These are phyloP conservation scores for Debaryomyces castellii DNA, from an alignment of 805 yeast species.

Conservation along the genomic window DNA sequence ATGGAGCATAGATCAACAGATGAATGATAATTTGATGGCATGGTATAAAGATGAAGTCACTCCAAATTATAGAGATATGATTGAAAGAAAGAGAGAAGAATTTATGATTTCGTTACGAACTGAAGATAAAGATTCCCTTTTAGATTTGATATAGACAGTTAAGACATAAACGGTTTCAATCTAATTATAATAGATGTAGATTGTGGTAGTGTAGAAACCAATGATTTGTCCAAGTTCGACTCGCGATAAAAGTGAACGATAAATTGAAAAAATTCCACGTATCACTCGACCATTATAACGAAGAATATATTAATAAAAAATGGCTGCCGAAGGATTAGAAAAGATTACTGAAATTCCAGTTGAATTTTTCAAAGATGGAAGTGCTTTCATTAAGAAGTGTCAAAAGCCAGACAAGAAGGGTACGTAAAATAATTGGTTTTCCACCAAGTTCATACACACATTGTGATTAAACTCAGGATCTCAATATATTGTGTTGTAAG, in stretches of 20 bases:
- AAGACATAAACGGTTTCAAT: background rate
- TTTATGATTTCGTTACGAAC: slow-evolving; percentile 20
- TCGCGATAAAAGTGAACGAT: slow-evolving; percentile 3
- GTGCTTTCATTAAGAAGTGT: slow-evolving; percentile 85
- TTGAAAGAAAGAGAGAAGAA: slow-evolving; percentile 23
- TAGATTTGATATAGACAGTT: slow-evolving; percentile 25
- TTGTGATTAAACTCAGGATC: too few species aligned
- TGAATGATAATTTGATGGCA: slow-evolving; percentile 20
- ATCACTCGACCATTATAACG: background rate
- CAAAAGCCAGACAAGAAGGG: slow-evolving; percentile 87
- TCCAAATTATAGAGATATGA: slow-evolving; percentile 19
- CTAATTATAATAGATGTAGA: background rate
- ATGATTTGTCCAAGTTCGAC: background rate
- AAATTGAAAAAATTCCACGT: slow-evolving; percentile 1
- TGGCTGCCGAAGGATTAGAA: slow-evolving; percentile 64
- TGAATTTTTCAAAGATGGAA: slow-evolving; percentile 89
- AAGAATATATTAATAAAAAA: slow-evolving; percentile 14
- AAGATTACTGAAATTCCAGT: slow-evolving; percentile 82
- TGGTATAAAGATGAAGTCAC: slow-evolving; percentile 21
- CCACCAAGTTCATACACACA: too few species aligned
- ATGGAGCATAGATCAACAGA: slow-evolving; percentile 33
- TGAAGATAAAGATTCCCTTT: slow-evolving; percentile 28
- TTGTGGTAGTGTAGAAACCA: slow-evolving; percentile 1
- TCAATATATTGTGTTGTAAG: background rate
- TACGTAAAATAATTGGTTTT: slow-evolving; percentile 29